phyloP scores from a whole-genome alignment of 208 protist species.

The Acanthamoeba divionensis region DNA sequence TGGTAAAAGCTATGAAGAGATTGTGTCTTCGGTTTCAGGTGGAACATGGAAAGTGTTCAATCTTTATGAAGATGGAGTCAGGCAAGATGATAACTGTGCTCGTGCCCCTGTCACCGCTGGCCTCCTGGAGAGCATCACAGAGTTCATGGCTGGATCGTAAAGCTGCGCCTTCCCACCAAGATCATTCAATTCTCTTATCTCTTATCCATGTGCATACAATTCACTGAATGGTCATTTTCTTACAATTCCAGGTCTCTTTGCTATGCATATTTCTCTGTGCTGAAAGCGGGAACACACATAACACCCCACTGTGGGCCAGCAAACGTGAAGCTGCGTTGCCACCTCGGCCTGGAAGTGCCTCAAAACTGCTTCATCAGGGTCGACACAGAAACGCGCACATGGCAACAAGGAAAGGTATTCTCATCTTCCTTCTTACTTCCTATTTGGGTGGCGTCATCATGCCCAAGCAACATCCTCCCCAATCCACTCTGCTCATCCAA shows the following conservation, averaged over 20 bases:
- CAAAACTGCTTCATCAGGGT: neutral
- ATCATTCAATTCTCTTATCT: neutral
- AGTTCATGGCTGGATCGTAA: neutral
- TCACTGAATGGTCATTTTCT: neutral
- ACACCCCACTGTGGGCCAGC: slow-evolving; percentile 33
- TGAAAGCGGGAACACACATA: slow-evolving; percentile 45
- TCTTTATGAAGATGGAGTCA: slow-evolving; percentile 16
- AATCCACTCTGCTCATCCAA: no score
- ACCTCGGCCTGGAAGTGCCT: slow-evolving; percentile 4
- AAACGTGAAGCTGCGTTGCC: slow-evolving; percentile 48
- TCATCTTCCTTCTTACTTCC: neutral
- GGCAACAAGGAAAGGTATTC: slow-evolving; percentile 33
- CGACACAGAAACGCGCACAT: neutral
- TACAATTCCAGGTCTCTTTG: neutral
- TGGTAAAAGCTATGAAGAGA: neutral
- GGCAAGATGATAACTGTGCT: slow-evolving; percentile 29
- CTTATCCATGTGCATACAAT: neutral
- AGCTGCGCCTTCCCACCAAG: neutral
- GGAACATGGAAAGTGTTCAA: slow-evolving; percentile 19
- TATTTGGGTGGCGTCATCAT: no score
- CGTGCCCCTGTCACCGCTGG: neutral
- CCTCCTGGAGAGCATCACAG: slow-evolving; percentile 34
- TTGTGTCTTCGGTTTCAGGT: neutral
- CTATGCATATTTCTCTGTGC: slow-evolving; percentile 45
- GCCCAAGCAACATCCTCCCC: no score